phyloP scores from a whole-genome alignment of 495 filamentous ascomycete genomes.

The Aspergillus olivimuriae region DNA sequence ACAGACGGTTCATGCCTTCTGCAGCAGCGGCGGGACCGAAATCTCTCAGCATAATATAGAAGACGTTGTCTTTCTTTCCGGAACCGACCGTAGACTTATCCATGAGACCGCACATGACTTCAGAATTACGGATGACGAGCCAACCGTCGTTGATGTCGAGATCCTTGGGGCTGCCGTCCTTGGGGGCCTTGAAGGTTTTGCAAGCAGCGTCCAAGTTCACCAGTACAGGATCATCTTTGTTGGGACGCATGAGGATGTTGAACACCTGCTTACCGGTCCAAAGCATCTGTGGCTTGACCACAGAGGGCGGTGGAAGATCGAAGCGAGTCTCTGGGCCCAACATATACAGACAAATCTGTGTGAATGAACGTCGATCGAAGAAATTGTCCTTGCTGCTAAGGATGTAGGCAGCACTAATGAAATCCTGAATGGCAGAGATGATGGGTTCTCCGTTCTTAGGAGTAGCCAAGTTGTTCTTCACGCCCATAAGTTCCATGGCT shows the following conservation, averaged over 20 bases:
- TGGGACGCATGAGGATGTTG: conserved; percentile 90
- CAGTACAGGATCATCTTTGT: conserved; percentile 66
- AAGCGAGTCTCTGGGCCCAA: conserved; percentile 72
- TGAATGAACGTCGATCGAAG: conserved; percentile 78
- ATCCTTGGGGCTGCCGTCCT: conserved; percentile 51
- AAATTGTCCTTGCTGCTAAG: conserved; percentile 91
- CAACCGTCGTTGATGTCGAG: conserved; percentile 80
- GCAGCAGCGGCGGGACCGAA: conserved; percentile 86
- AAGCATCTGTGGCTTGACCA: conserved; percentile 77
- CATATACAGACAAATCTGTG: conserved; percentile 90
- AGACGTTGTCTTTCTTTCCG: conserved; percentile 95
- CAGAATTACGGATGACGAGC: conserved; percentile 89
- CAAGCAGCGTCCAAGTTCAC: conserved; percentile 94
- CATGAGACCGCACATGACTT: conserved; percentile 98
- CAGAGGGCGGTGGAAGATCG: conserved; percentile 78
- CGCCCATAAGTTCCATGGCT: conserved; percentile 94
- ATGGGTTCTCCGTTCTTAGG: conserved; percentile 98
- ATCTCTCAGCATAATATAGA: conserved; percentile 93
- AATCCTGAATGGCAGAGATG: conserved; percentile 96
- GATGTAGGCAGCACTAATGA: conserved; percentile 91
- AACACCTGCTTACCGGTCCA: conserved; percentile 99
- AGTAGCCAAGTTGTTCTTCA: conserved; percentile 91
- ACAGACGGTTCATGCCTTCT: conserved; percentile 87
- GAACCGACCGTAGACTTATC: conserved; percentile 93
- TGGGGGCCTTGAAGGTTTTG: conserved; percentile 62